A percentile compares a stretch with the other conserved stretches of the same genome.
These are phyloP conservation scores for Artemisia argyi DNA, from an alignment of 129 eudicot genomes.

Conservation along the genomic window DNA sequence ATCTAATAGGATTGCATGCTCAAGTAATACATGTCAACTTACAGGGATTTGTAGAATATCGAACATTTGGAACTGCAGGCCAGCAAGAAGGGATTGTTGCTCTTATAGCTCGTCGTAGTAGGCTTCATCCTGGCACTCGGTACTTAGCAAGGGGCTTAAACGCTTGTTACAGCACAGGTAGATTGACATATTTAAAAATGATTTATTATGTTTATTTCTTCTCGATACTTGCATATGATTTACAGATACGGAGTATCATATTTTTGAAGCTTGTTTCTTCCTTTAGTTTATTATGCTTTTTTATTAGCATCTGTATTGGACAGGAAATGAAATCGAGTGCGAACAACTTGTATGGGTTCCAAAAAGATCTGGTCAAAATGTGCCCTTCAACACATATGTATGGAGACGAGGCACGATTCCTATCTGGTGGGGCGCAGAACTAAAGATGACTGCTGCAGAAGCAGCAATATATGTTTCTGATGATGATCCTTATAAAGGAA, in stretches of 20 bases:
- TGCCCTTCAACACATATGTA: slow-evolving; percentile 77
- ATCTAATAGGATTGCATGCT: slow-evolving; percentile 28
- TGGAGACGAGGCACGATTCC: slow-evolving; percentile 97
- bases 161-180: slow-evolving; percentile 90
- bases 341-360: slow-evolving; percentile 97
- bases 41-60: slow-evolving; percentile 90
- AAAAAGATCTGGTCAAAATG: slow-evolving; percentile 59
- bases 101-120: slow-evolving; percentile 90
- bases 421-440: slow-evolving; percentile 98
- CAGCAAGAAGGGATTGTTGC: slow-evolving; percentile 92
- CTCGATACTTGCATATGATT: background rate
- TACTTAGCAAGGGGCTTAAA: slow-evolving; percentile 92
- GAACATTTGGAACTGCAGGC: slow-evolving; percentile 88
- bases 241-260: background rate
- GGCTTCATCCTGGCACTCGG: slow-evolving; percentile 96
- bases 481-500: slow-evolving; percentile 85
- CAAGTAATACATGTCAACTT: slow-evolving; percentile 29
- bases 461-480: slow-evolving; percentile 88
- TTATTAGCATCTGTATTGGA: slow-evolving; percentile 4
- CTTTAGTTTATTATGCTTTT: slow-evolving; percentile 10
- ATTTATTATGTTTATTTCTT: background rate
- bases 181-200: slow-evolving; percentile 9
- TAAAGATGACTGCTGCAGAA: slow-evolving; percentile 92
- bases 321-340: slow-evolving; percentile 95
- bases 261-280: background rate